Conservation (phyloP, 2,329 filamentous ascomycete species). For the Colletotrichum nymphaeae region DNA sequence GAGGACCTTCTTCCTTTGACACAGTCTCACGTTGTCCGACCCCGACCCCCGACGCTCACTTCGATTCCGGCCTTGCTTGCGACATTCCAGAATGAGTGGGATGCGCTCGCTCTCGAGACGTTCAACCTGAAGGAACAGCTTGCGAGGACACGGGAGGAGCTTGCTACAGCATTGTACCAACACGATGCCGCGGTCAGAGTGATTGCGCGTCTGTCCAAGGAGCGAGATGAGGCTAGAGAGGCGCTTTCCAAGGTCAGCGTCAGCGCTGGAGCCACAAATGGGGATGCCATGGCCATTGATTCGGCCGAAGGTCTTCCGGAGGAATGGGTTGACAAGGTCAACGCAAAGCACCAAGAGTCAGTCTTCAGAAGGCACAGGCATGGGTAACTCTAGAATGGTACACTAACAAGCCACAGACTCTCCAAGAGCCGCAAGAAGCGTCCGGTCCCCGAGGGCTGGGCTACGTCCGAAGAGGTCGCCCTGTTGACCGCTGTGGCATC, state of each 20-base stretch:
- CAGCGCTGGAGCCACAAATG: constrained; percentile 65
- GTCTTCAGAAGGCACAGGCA: constrained; percentile 46
- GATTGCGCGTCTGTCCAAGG: constrained; percentile 89
- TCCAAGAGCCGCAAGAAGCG: constrained; percentile 92
- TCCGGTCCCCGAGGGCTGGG: constrained; percentile 86
- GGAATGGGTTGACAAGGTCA: constrained; percentile 77
- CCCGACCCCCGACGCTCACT: constrained; percentile 91
- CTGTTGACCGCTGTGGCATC: constrained; percentile 58
- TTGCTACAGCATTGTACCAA: constrained; percentile 94
- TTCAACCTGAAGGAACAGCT: constrained; percentile 93
- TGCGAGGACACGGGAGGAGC: constrained; percentile 89
- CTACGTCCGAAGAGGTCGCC: constrained; percentile 76
- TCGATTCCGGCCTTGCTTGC: constrained; percentile 95
- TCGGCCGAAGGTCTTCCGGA: constrained; percentile 77
- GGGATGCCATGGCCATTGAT: constrained; percentile 95
- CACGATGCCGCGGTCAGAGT: constrained; percentile 97
- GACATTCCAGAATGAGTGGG: constrained; percentile 99
- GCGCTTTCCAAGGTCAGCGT: constrained; percentile 88
- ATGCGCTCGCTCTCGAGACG: constrained; percentile 89
- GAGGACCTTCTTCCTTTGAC: constrained; percentile 93
- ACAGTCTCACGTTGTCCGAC: constrained; percentile 84
- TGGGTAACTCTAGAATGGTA: constrained; percentile 15
- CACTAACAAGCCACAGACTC: constrained; percentile 64
- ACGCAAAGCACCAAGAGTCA: constrained; percentile 83
- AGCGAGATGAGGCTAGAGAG: constrained; percentile 92